Evolutionary conservation across 23 red algal species (phyloP).

Genomic region (Gracilaria caudata): DNA sequence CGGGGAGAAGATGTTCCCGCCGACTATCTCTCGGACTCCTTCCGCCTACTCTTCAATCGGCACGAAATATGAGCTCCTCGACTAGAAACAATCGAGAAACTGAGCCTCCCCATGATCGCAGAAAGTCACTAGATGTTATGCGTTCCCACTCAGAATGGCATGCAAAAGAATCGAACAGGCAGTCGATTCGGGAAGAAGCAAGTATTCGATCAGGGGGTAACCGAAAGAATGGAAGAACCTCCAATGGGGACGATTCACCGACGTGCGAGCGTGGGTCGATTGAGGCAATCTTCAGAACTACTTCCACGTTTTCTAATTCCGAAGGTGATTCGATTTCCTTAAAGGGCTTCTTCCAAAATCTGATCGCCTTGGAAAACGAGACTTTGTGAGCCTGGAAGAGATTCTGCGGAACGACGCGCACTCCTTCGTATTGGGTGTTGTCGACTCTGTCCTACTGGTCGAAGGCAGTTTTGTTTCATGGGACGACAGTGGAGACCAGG

Average conservation of each 20-base stretch:
- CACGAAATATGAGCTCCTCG: conserved; percentile 13
- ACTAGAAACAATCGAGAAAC: background rate
- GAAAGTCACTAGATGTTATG: background rate
- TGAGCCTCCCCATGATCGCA: background rate
- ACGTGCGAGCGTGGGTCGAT: background rate
- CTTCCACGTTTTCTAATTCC: conserved; percentile 22
- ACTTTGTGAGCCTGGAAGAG: conserved; percentile 2
- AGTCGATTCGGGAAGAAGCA: background rate
- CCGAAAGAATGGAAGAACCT: background rate
- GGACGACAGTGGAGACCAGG: too few relatives aligned
- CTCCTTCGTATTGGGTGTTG: too few relatives aligned
- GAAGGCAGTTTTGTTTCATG: too few relatives aligned
- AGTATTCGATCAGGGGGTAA: background rate
- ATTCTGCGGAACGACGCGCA: too few relatives aligned
- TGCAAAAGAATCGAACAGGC: too few relatives aligned
- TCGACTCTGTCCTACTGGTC: too few relatives aligned
- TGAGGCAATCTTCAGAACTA: conserved; percentile 19
- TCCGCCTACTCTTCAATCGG: conserved; percentile 15
- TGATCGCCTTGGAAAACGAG: conserved; percentile 30
- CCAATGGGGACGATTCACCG: background rate
- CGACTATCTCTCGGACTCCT: conserved; percentile 17
- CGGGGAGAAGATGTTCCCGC: background rate
- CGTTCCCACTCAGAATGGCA: background rate
- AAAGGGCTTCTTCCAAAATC: conserved; percentile 30
- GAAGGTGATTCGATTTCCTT: conserved; percentile 37